A percentile compares a stretch with the other conserved stretches of the same genome.
These are phyloP conservation scores for Ceriops tagal DNA, from an alignment of 345 rosid genomes.

Conservation along the genomic window DNA sequence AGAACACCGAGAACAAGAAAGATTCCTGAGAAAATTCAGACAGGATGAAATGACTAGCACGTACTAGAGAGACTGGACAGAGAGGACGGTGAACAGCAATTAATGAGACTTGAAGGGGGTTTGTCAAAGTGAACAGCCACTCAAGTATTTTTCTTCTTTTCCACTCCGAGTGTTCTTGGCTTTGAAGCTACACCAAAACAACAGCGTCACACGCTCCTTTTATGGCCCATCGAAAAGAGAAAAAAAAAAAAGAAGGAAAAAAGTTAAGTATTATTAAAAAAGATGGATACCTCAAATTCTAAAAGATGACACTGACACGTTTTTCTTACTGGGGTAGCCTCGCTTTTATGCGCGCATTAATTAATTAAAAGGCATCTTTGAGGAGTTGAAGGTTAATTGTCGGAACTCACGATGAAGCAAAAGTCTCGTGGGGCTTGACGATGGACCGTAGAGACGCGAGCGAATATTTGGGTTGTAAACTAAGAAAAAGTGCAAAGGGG, in stretches of 20 bases:
- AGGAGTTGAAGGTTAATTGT: not conserved
- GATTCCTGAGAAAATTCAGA: not conserved
- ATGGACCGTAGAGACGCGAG: no score
- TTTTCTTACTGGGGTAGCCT: not conserved
- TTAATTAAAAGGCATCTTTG: not conserved
- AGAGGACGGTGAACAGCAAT: not conserved
- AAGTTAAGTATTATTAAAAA: not conserved
- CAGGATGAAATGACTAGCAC: not conserved
- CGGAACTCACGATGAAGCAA: no score
- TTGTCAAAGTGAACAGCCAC: not conserved
- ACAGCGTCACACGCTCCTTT: not conserved
- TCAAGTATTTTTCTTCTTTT: not conserved
- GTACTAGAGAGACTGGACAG: not conserved
- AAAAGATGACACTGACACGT: conserved; percentile 40
- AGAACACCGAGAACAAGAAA: not conserved
- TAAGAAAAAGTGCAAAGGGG: no score
- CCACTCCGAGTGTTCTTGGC: not conserved
- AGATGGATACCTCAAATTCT: conserved; percentile 12
- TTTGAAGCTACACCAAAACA: conserved; percentile 13
- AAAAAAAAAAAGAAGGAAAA: no score
- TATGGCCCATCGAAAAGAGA: not conserved
- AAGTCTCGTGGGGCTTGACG: no score
- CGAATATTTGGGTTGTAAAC: no score
- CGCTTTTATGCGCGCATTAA: not conserved
- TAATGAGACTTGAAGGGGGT: not conserved